A percentile compares a stretch with the other conserved stretches of the same genome.
Evolutionary conservation across 2,329 filamentous ascomycete species (phyloP).

Genomic region (Epichloe baconii): DNA sequence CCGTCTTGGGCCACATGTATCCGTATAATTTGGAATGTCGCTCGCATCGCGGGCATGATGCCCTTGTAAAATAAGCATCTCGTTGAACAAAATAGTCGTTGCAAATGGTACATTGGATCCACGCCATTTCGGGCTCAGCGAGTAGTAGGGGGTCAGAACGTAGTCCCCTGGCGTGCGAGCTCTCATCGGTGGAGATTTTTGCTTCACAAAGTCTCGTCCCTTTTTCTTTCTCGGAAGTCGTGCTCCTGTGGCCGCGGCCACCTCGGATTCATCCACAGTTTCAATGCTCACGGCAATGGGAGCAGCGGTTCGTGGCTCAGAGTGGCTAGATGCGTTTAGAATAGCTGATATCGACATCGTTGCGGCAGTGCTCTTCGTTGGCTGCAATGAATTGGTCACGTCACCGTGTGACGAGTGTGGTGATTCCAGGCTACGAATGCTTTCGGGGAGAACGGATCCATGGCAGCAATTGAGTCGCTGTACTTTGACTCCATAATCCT

Average conservation of each 20-base stretch:
- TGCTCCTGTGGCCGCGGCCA: slow-evolving; percentile 3
- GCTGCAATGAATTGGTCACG: neutral
- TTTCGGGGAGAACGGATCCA: slow-evolving; percentile 21
- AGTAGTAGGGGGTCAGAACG: slow-evolving; percentile 67
- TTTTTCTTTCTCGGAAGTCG: slow-evolving; percentile 18
- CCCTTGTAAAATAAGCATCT: slow-evolving; percentile 75
- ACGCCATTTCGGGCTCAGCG: slow-evolving; percentile 60
- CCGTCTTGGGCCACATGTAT: slow-evolving; percentile 91
- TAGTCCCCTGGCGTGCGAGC: slow-evolving; percentile 63
- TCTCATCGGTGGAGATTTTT: slow-evolving; percentile 19
- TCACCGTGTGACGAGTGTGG: slow-evolving; percentile 10
- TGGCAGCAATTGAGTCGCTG: slow-evolving; percentile 1
- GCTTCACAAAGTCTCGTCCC: slow-evolving; percentile 20
- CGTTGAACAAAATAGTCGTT: slow-evolving; percentile 71
- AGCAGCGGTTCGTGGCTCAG: slow-evolving; percentile 6
- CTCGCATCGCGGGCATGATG: slow-evolving; percentile 84
- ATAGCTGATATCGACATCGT: slow-evolving; percentile 22
- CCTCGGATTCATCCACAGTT: slow-evolving; percentile 8
- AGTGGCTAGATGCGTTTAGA: slow-evolving; percentile 15
- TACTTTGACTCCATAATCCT: slow-evolving; percentile 5
- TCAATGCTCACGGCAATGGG: slow-evolving; percentile 17
- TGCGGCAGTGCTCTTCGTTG: slow-evolving; percentile 7
- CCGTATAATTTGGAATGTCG: slow-evolving; percentile 93
- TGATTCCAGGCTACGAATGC: slow-evolving; percentile 14
- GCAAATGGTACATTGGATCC: slow-evolving; percentile 85